These are phyloP conservation scores for Plasmodium fragile DNA, from an alignment of 169 alveolate species.

Conservation along the genomic window DNA sequence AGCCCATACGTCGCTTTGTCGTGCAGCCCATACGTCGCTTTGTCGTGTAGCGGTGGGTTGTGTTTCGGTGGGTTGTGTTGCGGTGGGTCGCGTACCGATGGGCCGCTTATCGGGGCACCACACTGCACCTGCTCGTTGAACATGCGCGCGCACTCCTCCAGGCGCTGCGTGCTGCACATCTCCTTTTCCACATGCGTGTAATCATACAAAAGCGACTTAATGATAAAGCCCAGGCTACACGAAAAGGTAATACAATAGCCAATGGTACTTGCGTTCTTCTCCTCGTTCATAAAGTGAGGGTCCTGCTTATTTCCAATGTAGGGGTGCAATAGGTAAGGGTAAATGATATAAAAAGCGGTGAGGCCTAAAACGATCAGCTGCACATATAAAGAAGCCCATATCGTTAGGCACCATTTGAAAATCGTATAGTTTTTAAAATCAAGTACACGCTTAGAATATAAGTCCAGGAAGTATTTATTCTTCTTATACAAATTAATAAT, in stretches of 20 bases:
- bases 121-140: neutral
- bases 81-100: too few relatives aligned
- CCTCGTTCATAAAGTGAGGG: neutral
- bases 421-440: slow-evolving; percentile 21
- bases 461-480: neutral
- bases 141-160: slow-evolving; percentile 52
- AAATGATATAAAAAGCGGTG: slow-evolving; percentile 46
- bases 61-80: too few relatives aligned
- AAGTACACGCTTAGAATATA: neutral
- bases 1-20: too few relatives aligned
- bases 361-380: slow-evolving; percentile 10
- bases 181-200: slow-evolving; percentile 78
- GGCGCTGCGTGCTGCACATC: slow-evolving; percentile 79
- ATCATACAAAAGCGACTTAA: slow-evolving; percentile 41
- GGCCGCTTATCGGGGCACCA: too few relatives aligned
- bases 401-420: slow-evolving; percentile 43
- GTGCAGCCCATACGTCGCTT: too few relatives aligned
- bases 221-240: slow-evolving; percentile 23
- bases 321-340: slow-evolving; percentile 14
- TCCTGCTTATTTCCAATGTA: neutral
- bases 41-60: too few relatives aligned
- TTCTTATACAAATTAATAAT: slow-evolving; percentile 75
- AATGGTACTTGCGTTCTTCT: neutral
- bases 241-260: slow-evolving; percentile 66
- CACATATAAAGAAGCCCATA: slow-evolving; percentile 70